Conservation (phyloP, 345 rosid species). For the Populus euphratica region DNA sequence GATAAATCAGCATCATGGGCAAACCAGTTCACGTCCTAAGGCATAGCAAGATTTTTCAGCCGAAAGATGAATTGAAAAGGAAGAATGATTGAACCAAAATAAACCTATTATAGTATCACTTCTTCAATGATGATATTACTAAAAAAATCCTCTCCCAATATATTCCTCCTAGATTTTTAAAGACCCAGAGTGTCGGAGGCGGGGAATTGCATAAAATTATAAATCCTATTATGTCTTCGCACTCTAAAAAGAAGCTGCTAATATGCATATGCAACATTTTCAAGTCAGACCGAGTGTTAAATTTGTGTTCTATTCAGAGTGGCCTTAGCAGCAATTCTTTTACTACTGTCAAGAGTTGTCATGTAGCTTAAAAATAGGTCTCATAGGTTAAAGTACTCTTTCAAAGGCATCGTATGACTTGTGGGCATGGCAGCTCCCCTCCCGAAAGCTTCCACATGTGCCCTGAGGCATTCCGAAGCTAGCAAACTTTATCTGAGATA, state of each 20-base stretch:
- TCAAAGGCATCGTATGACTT: conserved; percentile 23
- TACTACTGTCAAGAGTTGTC: too few relatives aligned
- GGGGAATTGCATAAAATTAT: neutral
- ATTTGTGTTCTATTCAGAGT: too few relatives aligned
- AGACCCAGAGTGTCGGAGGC: neutral
- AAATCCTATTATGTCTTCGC: neutral
- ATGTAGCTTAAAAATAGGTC: neutral
- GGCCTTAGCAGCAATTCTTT: too few relatives aligned
- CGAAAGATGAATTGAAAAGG: neutral
- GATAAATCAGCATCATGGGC: too few relatives aligned
- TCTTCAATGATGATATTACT: neutral
- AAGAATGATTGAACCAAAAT: too few relatives aligned
- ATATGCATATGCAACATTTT: neutral
- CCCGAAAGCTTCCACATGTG: conserved; percentile 15
- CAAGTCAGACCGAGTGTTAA: neutral
- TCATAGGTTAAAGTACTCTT: conserved; percentile 2
- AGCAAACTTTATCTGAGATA: conserved; percentile 20
- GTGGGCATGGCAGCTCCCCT: conserved; percentile 24
- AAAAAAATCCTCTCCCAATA: neutral
- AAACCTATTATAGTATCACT: too few relatives aligned
- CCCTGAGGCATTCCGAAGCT: conserved; percentile 28
- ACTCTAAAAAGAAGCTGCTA: neutral
- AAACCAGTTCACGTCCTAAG: too few relatives aligned
- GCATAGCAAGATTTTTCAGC: neutral
- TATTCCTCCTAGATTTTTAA: neutral